These are phyloP conservation scores for Cicer chorassanicum DNA, from an alignment of 306 rosid genomes.

Conservation along the genomic window DNA sequence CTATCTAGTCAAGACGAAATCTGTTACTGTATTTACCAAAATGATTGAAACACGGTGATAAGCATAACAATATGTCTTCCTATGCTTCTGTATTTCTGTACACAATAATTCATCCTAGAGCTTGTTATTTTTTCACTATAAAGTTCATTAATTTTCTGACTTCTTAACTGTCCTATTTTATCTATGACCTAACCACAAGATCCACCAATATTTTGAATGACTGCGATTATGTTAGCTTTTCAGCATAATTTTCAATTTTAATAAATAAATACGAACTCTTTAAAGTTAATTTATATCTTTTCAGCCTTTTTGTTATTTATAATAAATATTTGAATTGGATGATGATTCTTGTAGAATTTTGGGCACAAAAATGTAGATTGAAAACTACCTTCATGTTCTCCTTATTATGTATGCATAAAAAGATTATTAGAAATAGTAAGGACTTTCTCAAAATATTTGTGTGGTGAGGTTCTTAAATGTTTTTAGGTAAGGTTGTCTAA, in stretches of 20 bases:
- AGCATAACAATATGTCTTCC: constrained; percentile 17
- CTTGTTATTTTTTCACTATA: neutral
- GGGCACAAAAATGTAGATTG: neutral
- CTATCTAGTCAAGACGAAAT: constrained; percentile 35
- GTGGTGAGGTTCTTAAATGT: constrained; percentile 6
- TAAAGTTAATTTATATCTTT: too few relatives aligned
- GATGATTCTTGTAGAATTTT: constrained; percentile 15
- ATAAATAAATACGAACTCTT: neutral
- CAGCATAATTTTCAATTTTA: constrained; percentile 12
- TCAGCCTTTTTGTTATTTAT: neutral
- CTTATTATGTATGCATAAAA: constrained; percentile 11
- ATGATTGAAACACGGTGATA: constrained; percentile 17
- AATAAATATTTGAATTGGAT: constrained; percentile 14
- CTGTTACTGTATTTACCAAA: constrained; percentile 23
- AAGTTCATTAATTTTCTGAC: constrained; percentile 23
- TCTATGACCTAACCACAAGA: constrained; percentile 15
- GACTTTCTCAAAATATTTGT: constrained; percentile 16
- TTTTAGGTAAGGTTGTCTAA: constrained; percentile 23
- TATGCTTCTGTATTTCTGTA: constrained; percentile 14
- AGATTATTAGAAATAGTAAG: constrained; percentile 9
- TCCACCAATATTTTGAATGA: neutral
- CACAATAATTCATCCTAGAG: neutral
- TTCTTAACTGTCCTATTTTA: constrained; percentile 11
- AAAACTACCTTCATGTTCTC: constrained; percentile 15
- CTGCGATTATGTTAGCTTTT: constrained; percentile 3